Base-by-base conservation (phyloP, 2,329 filamentous ascomycete genomes). In the Drechslerella coelobrocha region DNA sequence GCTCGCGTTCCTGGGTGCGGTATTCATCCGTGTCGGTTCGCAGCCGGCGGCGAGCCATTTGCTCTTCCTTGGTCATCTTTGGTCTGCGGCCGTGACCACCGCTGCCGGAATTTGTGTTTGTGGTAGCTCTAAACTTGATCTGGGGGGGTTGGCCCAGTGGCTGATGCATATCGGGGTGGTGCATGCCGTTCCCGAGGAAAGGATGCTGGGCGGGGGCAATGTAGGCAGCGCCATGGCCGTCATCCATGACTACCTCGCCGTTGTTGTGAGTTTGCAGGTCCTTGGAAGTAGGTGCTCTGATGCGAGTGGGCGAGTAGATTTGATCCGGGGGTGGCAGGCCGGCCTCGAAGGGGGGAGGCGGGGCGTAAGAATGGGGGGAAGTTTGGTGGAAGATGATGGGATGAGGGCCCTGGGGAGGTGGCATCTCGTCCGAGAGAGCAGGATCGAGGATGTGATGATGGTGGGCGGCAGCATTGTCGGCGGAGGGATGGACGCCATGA, bases 371-470 rank as follows among this genome's bases (percentile, higher is more conserved):
- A 19, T 69, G 65, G 23, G 65, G 65, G 24, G 65, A 69, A 31
- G 65, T 69, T 37, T 69, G 65, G 59, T 69, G 65, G 27, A 69
- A 69, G 52, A 69, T 69, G 34, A 69, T 69, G 52, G 57, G 65
- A 62, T 62, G 57, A 17, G 52, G 65, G 21, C 52, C 57, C 57
- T 69, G 65, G 43, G 17, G 43, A 10, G 63, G 52, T 4, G 65
- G 65, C 52, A 69, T 61, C 51, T 69, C 65, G 39, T 69, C 65
- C 52, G 65, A 69, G 65, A 69, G 65, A 10, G 65, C 65, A 19
- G 65, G 65, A 31, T 69, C 65, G 34, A 69, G 48, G 37, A 69
- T 62, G 27, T 69, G 65, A 52, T 61, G 57, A 48, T 21, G 19
- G 43, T 21, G 19, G 23, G 17, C 9, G 43, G 19, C 23, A 39